phyloP scores from a whole-genome alignment of 1,139 yeast genomes.

The Yamadazyma sp. region DNA sequence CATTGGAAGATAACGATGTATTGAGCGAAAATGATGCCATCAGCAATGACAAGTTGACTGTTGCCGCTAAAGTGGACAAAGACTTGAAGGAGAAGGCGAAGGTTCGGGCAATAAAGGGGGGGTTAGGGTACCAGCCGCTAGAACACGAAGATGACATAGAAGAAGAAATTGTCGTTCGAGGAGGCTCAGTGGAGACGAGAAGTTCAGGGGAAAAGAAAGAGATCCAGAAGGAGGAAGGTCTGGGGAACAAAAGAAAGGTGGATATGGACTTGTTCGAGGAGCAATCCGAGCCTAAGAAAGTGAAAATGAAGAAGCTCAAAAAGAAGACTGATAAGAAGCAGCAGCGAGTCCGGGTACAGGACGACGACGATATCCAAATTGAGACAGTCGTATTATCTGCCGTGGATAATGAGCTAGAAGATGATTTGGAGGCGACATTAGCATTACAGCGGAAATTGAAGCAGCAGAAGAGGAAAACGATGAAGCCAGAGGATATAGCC shows the following conservation, averaged over 20 bases:
- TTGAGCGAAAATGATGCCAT: slow-evolving; percentile 52
- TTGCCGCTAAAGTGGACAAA: slow-evolving; percentile 26
- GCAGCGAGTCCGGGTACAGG: slow-evolving; percentile 13
- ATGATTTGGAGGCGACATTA: slow-evolving; percentile 47
- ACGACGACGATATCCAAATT: slow-evolving; percentile 26
- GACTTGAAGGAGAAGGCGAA: slow-evolving; percentile 21
- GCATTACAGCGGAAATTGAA: slow-evolving; percentile 39
- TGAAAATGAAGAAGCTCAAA: slow-evolving; percentile 50
- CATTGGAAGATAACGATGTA: slow-evolving; percentile 61
- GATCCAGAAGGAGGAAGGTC: background rate
- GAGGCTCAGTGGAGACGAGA: slow-evolving; percentile 1
- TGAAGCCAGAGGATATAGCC: slow-evolving; percentile 50
- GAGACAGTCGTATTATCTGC: slow-evolving; percentile 31
- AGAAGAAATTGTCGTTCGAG: slow-evolving; percentile 6
- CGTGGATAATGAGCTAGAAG: slow-evolving; percentile 40
- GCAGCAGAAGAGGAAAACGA: slow-evolving; percentile 27
- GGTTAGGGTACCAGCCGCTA: slow-evolving; percentile 18
- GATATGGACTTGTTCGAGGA: slow-evolving; percentile 25
- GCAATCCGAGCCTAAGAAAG: slow-evolving; percentile 16
- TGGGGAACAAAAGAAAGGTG: slow-evolving; percentile 9
- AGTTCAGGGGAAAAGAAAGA: background rate
- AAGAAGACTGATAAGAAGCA: slow-evolving; percentile 23
- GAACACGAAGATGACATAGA: slow-evolving; percentile 18
- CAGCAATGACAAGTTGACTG: slow-evolving; percentile 41
- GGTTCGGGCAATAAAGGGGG: slow-evolving; percentile 27